Evolutionary conservation across 148 eudicot species (phyloP), one percentile per base, ranked within the genome.

Genomic region (Tetragonia tetragonoides): DNA sequence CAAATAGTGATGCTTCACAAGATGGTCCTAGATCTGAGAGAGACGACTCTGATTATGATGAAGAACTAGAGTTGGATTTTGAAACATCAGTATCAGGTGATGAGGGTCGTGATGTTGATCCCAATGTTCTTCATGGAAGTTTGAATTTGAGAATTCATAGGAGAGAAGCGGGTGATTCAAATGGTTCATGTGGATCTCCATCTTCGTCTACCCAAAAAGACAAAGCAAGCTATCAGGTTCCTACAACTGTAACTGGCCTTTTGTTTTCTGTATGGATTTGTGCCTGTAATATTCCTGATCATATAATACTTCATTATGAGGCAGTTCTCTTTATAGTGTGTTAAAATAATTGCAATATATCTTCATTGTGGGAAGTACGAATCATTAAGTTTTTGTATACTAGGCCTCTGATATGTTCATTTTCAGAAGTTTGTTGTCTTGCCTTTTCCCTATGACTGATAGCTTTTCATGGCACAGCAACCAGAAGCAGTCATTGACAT

Each of bases 41-140:
- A 79, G 99, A 95, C 74, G 97, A 95, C 79, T 91, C 94, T 63
- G 97, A 93, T 73, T 88, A 89, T 83, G 97, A 95, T 70, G 97
- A 95, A 68, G 97, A 91, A 80, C 71, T 95, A 63, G 97, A 95
- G 77, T 76, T 93, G 81, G 99, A 93, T 81, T 84, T 95, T 83
- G 97, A 91, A 79, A 89, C 97, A 5, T 83, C 94, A 63, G 77
- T 85, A 66, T 86, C 99, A 70, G 88, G 91, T 79, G 97, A 93
- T 79, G 99, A 93, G 85, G 90, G 81, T 62, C 93, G 70, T 83
- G 96, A 87, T 70, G 81, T 67, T 85, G 94, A 90, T 62, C 64
- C 84, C 66, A 84, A 86, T 85, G 83, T 85, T 64, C 74, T 87
- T 82, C 92, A 86, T 71, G 88, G 92, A 83, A 90, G 92, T 85